Evolutionary conservation across 768 basidiomycete genomes (phyloP), one percentile per base, ranked within the genome.

Genomic region (Lactifluus rugatus): DNA sequence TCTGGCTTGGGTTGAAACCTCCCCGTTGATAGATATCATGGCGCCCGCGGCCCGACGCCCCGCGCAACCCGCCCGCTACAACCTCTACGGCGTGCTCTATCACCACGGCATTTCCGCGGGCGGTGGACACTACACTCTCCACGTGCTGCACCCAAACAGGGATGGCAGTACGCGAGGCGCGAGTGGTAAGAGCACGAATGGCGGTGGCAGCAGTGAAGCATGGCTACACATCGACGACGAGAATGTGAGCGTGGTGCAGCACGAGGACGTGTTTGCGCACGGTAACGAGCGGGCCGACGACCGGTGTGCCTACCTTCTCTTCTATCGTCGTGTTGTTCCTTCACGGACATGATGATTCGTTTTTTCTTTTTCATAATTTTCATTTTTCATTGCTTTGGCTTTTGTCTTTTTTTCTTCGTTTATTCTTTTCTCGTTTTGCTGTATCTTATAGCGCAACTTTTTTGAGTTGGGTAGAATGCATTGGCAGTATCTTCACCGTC

Each of bases 171-270:
- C 25, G 14, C 39, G 48, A 25, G 14, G n/a, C 2, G 19, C 26
- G 14, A 31, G 25, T 21, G 39, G 47, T 23, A 41, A 19, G 9
- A 14, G 34, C 10, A 11, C 17, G 9, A 44, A 11, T 34, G 31
- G 36, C 19, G 66, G 67, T 26, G 68, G 71, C 37, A 73, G 76
- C 2, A 75, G 78, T 5, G 83, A 88, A 57, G 85, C 81, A 10
- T 97, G 95, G 95, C 77, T 96, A 60, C 84, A 94, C 50, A 87
- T 97, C 53, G 94, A 98, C 70, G 95, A 97, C 67, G 94, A 96
- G 70, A 73, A 85, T 10, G 86, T 94, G 25, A 83, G 83, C 34
- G 83, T 89, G 64, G 79, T 95, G 42, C 73, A 78, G 23, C 70
- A 77, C 1, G 83, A 83, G 41, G 89, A 92, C 66, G 89, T 92